Evolutionary conservation across 345 rosid species (phyloP), one percentile per base, ranked within the genome.

Genomic region (Euphorbia pulcherrima): DNA sequence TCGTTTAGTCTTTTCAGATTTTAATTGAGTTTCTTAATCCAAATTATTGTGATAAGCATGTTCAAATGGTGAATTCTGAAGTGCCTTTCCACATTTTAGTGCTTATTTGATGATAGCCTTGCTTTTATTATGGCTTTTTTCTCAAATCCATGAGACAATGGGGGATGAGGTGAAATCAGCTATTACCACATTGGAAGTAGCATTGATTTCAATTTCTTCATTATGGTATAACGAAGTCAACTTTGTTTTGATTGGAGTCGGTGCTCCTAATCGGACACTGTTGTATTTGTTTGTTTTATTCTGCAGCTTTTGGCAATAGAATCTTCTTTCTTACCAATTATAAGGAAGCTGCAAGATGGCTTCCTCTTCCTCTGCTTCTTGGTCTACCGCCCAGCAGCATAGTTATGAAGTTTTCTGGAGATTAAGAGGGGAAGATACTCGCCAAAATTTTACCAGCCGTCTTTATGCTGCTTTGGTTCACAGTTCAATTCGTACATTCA

Each of bases 401-500:
- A 68, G 63, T 24, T 62, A 51, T 29, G 74, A 70, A 20, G 74
- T 70, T 16, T 70, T 70, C 62, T 41, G 52, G 61, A 70, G 74
- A 30, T 70, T 70, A 21, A 62, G 74, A 64, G 69, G 69, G 6
- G 75, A 40, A 29, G 75, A 72, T 16, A 72, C 74, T 41, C 69
- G 74, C 24, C 16, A 41, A 2, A 65, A 57, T 21, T 63, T 71
- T 17, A 41, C 64, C 0, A 54, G 74, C 33, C 68, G 64, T 21
- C 68, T 71, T 11, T 6, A 71, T 33, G 23, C 44, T 30, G 68
- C 68, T 44, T 26, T 63, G 8, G 13, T 37, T 30, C 74, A 54
- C 1, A 40, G 56, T n/a, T 37, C 21, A 4, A 23, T 63, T 6
- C 17, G 41, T 3, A 64, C 68, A 57, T 71, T 52, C 56, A 33